Percentiles rank a stretch among this genome's conserved stretches.
Conservation (phyloP, 2,329 filamentous ascomycete species). For the Dactylella cylindrospora region DNA sequence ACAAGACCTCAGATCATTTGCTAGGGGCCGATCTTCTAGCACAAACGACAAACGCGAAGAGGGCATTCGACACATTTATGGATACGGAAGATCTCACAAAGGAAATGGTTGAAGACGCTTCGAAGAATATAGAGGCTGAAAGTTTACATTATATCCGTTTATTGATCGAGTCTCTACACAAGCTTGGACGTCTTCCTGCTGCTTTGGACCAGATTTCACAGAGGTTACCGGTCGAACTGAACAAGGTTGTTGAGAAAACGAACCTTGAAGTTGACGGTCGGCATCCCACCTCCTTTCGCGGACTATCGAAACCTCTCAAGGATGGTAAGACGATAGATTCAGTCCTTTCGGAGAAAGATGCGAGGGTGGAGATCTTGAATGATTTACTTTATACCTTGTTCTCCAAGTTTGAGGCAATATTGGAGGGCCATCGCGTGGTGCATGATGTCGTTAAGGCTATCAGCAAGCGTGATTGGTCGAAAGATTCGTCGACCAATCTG, state of each 20-base stretch:
- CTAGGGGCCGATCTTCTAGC: conserved; percentile 25
- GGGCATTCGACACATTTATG: conserved; percentile 63
- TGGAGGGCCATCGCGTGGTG: conserved; percentile 88
- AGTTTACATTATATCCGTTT: conserved; percentile 91
- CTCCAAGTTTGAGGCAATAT: conserved; percentile 95
- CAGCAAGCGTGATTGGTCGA: conserved; percentile 72
- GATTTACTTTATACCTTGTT: conserved; percentile 91
- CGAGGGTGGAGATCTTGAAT: conserved; percentile 80
- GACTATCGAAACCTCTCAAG: conserved; percentile 51
- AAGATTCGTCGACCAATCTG: conserved; percentile 63
- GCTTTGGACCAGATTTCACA: conserved; percentile 91
- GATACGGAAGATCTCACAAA: conserved; percentile 64
- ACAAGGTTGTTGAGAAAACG: conserved; percentile 89
- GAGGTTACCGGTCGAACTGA: conserved; percentile 87
- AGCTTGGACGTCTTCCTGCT: conserved; percentile 78
- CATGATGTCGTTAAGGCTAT: conserved; percentile 90
- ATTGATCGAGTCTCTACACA: conserved; percentile 85
- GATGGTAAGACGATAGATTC: conserved; percentile 60
- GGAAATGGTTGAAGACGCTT: conserved; percentile 77
- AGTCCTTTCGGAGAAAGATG: conserved; percentile 69
- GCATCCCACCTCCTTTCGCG: conserved; percentile 71
- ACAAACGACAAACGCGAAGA: conserved; percentile 39
- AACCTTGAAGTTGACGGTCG: conserved; percentile 91
- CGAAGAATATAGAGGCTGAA: conserved; percentile 87
- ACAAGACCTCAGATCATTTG: conserved; percentile 36